Evolutionary conservation across 495 filamentous ascomycete species (phyloP), one percentile per base, ranked within the genome.

Genomic region (Hypoxylon lenormandii): DNA sequence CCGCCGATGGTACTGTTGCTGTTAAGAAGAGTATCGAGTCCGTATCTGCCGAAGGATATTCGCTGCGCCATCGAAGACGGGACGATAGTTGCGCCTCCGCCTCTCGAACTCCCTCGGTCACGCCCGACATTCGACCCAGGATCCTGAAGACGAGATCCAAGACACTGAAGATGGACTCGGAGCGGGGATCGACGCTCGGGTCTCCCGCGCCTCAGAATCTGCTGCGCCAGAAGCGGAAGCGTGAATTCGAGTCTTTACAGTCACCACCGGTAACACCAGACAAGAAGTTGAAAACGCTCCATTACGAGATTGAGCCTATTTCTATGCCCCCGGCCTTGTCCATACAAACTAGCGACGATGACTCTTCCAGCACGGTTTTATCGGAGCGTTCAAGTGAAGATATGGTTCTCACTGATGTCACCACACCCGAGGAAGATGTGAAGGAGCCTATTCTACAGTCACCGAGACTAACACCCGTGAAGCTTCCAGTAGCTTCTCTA

Each of bases 91-190:
- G 69, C 30, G 78, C 74, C 19, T 63, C 73, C 8, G 69, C 69
- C 8, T 84, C 82, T 12, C 73, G 82, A 55, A 82, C 81, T 0
- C 76, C 82, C 0, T 84, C 81, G 0, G 80, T 83, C 50, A 81
- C 80, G 0, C 81, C 82, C 13, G 82, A 82, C 40, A 82, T 83
- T 45, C 78, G 82, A 3, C 82, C 82, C 5, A 73, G 78, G 8
- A 64, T 84, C 22, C 52, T 77, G 12, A 80, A 79, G 66, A 72
- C 66, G 0, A 70, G 73, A 43, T 67, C 72, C 22, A 79, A 76
- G 59, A 76, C 72, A 36, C 62, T 78, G 37, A 69, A 60, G 37
- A 48, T 70, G 23, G 59, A 36, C 37, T 70, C 66, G 0, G 79
- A 78, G 13, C 59, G 74, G 21, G 71, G 72, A 26, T 79, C 76